Percentiles rank a stretch among this genome's conserved stretches.
phyloP scores from a whole-genome alignment of 495 filamentous ascomycete species.

The Choiromyces venosus region DNA sequence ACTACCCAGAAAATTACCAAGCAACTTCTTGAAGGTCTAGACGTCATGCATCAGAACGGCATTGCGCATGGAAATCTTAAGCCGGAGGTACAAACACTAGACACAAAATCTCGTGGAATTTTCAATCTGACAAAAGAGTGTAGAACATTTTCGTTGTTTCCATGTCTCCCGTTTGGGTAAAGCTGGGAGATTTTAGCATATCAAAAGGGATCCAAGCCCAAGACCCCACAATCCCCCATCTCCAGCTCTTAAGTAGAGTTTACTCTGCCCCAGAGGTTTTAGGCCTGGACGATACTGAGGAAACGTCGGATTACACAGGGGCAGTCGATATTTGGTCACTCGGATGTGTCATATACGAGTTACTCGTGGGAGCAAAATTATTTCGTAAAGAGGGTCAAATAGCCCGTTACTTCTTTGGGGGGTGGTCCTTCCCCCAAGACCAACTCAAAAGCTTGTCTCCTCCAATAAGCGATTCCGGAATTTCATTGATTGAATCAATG shows the following conservation, averaged over 20 bases:
- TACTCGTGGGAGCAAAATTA: no score
- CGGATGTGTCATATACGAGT: constrained; percentile 12
- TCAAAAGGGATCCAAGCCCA: neutral
- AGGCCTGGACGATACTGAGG: neutral
- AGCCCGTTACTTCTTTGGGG: no score
- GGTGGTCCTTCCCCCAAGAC: no score
- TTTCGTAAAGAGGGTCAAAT: no score
- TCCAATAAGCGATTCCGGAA: neutral
- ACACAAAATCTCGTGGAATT: no score
- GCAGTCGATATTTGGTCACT: constrained; percentile 9
- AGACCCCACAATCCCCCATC: neutral
- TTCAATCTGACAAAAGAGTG: no score
- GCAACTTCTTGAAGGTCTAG: constrained; percentile 16
- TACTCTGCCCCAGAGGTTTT: neutral
- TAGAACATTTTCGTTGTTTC: no score
- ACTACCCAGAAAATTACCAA: neutral
- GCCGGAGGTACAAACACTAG: neutral
- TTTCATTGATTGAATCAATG: neutral
- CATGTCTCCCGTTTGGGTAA: no score
- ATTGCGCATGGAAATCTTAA: constrained; percentile 14
- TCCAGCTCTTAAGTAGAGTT: neutral
- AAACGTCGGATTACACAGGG: neutral
- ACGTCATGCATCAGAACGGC: constrained; percentile 7
- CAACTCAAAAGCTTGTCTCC: no score
- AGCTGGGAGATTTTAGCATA: constrained; percentile 1